Base-by-base conservation (phyloP, 371 early-diverging fungal genomes). In the Apophysomyces trapeziformis region DNA sequence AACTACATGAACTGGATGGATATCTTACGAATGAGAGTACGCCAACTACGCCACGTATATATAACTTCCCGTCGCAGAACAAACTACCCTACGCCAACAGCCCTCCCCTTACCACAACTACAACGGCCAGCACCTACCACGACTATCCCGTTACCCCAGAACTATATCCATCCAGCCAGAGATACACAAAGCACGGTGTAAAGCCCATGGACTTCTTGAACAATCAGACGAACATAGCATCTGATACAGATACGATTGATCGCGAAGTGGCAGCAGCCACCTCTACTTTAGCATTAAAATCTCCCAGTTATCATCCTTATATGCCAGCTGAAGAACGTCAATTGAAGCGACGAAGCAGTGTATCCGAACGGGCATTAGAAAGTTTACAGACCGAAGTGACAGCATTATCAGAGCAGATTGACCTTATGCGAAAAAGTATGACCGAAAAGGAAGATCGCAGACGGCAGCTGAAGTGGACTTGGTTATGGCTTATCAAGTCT, bases 321-420 rank as follows among this genome's bases (percentile, higher is more conserved):
- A 46, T 39, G 35, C 6, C 63, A 41, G 38, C 64, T 14, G 32
- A 38, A 44, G 50, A 26, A 5, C 66, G 56, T 16, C 43, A 63
- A 36, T 37, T 58, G 18, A 61, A 57, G 57, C 39, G 54, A 2
- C 60, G 57, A 38, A 32, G 58, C 7, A 54, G 59, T 4, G 60
- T 57, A 7, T 66, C 74, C 5, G 79, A 79, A 61, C 54, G 73
- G 32, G 83, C 82, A 6, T 45, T 85, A 6, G 85, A 85, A 59
- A 72, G 60, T 26, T 58, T 85, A 16, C 85, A 85, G 38, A 83
- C 85, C 0, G 80, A 85, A 46, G 77, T 85, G 1, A 70, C 82
- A 3, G 83, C 78, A 5, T 58, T 85, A 35, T 73, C 82, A 7
- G 83, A 85, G 56, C 78, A 80, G 58, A 68, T 85, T n/a, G 83